A percentile compares a stretch with the other conserved stretches of the same genome.
These are phyloP conservation scores for Fusarium marasasianum DNA, from an alignment of 2,329 filamentous ascomycete species.

Conservation along the genomic window DNA sequence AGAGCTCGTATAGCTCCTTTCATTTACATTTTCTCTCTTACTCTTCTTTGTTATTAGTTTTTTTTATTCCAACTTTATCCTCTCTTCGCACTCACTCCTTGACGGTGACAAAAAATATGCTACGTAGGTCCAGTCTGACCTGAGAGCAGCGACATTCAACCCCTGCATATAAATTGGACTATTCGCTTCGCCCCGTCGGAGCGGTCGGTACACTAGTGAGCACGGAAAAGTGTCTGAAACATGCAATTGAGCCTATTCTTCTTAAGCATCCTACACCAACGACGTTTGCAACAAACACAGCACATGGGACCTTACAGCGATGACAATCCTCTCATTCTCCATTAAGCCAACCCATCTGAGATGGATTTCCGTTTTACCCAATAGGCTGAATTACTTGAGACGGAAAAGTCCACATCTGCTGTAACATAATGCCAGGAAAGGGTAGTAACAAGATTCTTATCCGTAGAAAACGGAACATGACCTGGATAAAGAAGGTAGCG, in stretches of 20 bases:
- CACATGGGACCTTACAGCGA: background rate
- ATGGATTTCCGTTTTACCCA: background rate
- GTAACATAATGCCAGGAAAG: background rate
- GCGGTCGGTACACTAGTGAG: background rate
- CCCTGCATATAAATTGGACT: background rate
- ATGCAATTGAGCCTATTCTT: conserved; percentile 10
- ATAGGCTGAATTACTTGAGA: conserved; percentile 1
- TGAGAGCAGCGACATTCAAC: background rate
- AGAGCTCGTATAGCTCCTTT: too few species aligned
- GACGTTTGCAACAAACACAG: background rate
- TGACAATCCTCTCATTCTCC: background rate
- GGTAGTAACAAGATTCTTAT: background rate
- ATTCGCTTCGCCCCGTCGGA: background rate
- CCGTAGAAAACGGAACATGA: conserved; percentile 3
- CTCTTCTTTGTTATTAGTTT: rapidly evolving
- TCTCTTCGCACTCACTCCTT: rapidly evolving
- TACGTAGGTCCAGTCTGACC: background rate
- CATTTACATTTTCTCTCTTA: background rate
- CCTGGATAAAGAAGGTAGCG: conserved; percentile 8
- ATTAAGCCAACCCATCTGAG: background rate
- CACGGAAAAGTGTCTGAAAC: background rate
- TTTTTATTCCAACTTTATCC: rapidly evolving
- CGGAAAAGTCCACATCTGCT: background rate
- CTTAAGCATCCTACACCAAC: background rate
- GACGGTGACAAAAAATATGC: background rate